These are phyloP conservation scores for Lithospermum erythrorhizon DNA, from an alignment of 257 asterid genomes.

Conservation along the genomic window DNA sequence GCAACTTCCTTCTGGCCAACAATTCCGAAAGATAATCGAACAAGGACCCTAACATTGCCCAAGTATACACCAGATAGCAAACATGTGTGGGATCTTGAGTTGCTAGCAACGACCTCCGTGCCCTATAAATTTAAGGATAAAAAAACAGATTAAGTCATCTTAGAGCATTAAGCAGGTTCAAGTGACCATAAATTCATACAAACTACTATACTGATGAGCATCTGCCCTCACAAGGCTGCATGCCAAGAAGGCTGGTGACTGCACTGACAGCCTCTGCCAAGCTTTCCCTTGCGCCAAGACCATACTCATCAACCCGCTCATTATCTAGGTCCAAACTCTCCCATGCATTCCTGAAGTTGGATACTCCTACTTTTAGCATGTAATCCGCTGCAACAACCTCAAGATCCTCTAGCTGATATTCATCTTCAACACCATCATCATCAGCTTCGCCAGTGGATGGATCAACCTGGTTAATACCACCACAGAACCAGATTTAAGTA, in stretches of 20 bases:
- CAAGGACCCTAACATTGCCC: constrained; percentile 65
- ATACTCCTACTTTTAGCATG: constrained; percentile 2
- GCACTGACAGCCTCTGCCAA: constrained; percentile 82
- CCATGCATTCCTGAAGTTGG: constrained; percentile 61
- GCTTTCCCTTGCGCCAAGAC: constrained; percentile 92
- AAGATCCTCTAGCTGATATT: constrained; percentile 4
- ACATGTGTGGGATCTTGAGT: constrained; percentile 72
- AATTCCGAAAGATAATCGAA: constrained; percentile 57
- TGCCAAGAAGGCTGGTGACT: constrained; percentile 81
- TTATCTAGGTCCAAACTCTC: constrained; percentile 64
- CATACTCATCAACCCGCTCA: constrained; percentile 84
- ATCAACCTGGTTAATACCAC: constrained; percentile 49
- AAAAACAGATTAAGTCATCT: not conserved
- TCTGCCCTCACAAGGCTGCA: constrained; percentile 15
- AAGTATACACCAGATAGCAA: constrained; percentile 69
- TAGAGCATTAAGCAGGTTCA: not conserved
- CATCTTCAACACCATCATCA: not conserved
- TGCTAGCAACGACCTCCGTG: constrained; percentile 57
- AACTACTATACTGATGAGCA: not conserved
- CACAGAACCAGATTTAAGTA: not conserved
- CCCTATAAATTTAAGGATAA: constrained; percentile 34
- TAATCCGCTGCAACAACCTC: constrained; percentile 46
- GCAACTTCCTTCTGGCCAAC: constrained; percentile 64
- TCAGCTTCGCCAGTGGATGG: constrained; percentile 28
- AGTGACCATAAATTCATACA: not conserved